Evolutionary conservation across 495 filamentous ascomycete genomes (phyloP).

Genomic region (Lophium mytilinum): DNA sequence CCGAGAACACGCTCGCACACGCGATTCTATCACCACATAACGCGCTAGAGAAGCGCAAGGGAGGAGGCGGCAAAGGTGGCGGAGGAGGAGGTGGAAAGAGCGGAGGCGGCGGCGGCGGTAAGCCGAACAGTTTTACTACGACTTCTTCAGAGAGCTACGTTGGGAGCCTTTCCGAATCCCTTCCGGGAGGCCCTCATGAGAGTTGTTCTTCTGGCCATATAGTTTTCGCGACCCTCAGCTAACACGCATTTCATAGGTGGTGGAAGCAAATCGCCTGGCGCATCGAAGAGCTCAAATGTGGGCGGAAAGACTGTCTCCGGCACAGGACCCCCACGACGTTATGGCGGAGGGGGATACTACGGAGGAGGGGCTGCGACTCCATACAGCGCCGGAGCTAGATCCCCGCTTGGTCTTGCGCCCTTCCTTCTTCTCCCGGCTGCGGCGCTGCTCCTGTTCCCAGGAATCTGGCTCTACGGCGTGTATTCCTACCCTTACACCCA

Average conservation of each 20-base stretch:
- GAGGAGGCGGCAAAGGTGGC: conserved; percentile 41
- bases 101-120: not conserved
- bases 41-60: conserved; percentile 48
- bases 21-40: conserved; percentile 13
- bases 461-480: conserved; percentile 55
- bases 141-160: not conserved
- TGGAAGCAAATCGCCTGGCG: conserved; percentile 4
- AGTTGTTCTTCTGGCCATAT: not conserved
- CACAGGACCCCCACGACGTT: conserved; percentile 51
- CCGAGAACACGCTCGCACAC: not conserved
- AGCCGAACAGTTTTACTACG: not conserved
- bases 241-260: not conserved
- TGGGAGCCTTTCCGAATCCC: not conserved
- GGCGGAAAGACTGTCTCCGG: conserved; percentile 62
- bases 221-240: not conserved
- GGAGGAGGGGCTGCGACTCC: conserved; percentile 66
- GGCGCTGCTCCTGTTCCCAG: conserved; percentile 52
- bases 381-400: conserved; percentile 53
- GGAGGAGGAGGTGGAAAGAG: conserved; percentile 37
- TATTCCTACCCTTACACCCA: conserved; percentile 62
- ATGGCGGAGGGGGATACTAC: conserved; percentile 65
- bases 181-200: not conserved
- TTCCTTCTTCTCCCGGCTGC: conserved; percentile 47
- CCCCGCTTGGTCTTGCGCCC: conserved; percentile 48
- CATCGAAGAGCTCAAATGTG: conserved; percentile 35